Conservation (phyloP, 306 rosid genomes). For the Fagus crenata region DNA sequence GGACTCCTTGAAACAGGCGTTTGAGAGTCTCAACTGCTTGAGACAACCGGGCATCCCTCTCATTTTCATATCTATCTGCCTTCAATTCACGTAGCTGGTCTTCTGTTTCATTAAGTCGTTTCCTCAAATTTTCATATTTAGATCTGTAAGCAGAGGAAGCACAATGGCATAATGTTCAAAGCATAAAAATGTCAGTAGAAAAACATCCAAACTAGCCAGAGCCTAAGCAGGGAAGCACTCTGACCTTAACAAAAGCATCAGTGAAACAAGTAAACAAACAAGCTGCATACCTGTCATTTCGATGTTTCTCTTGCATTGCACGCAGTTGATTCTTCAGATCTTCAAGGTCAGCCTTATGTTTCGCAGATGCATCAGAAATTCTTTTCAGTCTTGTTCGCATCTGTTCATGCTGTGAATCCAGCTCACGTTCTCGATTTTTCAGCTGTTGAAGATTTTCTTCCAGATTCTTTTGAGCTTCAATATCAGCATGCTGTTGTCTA, state of each 20-base stretch:
- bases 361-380: conserved; percentile 54
- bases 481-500: conserved; percentile 88
- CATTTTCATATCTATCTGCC: conserved; percentile 95
- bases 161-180: background rate
- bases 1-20: conserved; percentile 94
- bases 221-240: conserved; percentile 6
- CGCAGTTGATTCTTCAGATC: conserved; percentile 63
- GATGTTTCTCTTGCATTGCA: conserved; percentile 69
- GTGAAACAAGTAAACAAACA: conserved; percentile 24
- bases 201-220: conserved; percentile 3
- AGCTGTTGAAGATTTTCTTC: conserved; percentile 94
- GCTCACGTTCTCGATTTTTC: conserved; percentile 61
- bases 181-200: background rate
- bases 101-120: conserved; percentile 73
- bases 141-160: conserved; percentile 45
- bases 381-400: conserved; percentile 68
- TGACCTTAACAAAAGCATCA: background rate
- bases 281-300: conserved; percentile 54
- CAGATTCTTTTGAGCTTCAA: conserved; percentile 87
- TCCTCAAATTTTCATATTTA: conserved; percentile 68
- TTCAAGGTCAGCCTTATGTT: conserved; percentile 50
- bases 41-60: conserved; percentile 89
- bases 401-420: conserved; percentile 73
- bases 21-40: conserved; percentile 97
- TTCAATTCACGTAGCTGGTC: conserved; percentile 82